phyloP scores from a whole-genome alignment of 2,329 filamentous ascomycete genomes.

The Rhinocladiella similis region DNA sequence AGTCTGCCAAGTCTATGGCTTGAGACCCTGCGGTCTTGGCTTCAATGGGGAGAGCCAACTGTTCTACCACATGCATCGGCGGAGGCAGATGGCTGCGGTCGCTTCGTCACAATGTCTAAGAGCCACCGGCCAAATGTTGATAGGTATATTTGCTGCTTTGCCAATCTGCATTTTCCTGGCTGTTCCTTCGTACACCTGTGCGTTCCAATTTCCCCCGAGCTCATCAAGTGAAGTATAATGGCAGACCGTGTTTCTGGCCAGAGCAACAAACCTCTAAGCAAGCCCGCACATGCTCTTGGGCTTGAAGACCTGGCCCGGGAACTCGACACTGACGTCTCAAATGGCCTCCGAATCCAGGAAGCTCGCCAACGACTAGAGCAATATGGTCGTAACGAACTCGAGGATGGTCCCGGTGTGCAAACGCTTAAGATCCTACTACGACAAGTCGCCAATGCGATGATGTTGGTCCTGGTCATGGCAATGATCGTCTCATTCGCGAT shows the following conservation, averaged over 20 bases:
- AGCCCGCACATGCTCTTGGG: conserved; percentile 66
- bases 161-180: too few relatives aligned
- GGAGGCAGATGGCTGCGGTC: too few relatives aligned
- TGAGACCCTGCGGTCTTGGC: too few relatives aligned
- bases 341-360: conserved; percentile 59
- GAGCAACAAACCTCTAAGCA: conserved; percentile 45
- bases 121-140: too few relatives aligned
- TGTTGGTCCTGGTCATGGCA: conserved; percentile 57
- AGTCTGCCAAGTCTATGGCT: too few relatives aligned
- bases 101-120: too few relatives aligned
- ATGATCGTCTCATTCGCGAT: conserved; percentile 61
- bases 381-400: conserved; percentile 64
- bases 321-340: too few relatives aligned
- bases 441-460: conserved; percentile 70
- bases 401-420: conserved; percentile 66
- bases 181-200: too few relatives aligned
- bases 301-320: conserved; percentile 55
- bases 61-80: too few relatives aligned
- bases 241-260: conserved; percentile 38
- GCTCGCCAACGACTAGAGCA: conserved; percentile 56
- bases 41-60: too few relatives aligned
- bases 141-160: too few relatives aligned
- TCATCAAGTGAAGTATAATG: not conserved
- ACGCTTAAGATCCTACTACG: conserved; percentile 69
- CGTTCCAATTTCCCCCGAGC: not conserved